Evolutionary conservation across 139 green algal species (phyloP).

Genomic region (Nannochloris sp.): DNA sequence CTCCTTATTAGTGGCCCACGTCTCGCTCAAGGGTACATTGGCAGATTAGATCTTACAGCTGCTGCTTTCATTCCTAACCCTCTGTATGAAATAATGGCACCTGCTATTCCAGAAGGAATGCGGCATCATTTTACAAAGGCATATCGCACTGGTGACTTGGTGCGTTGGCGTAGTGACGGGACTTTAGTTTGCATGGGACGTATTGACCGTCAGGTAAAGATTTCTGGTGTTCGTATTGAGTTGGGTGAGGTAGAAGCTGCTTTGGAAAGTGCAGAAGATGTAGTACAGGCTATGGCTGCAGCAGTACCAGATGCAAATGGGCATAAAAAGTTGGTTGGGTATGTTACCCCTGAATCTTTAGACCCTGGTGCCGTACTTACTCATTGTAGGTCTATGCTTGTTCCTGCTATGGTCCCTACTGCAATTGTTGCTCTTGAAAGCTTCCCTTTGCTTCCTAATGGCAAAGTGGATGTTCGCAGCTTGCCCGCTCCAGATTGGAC

Average conservation of each 20-base stretch:
- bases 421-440: not conserved
- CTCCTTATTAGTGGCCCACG: constrained; percentile 35
- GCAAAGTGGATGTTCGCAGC: not conserved
- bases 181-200: constrained; percentile 36
- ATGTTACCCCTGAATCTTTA: not conserved
- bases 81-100: not conserved
- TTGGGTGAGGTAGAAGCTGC: constrained; percentile 45
- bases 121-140: not conserved
- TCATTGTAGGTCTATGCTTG: not conserved
- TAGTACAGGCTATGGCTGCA: not conserved
- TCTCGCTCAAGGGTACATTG: constrained; percentile 30
- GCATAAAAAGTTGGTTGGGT: constrained; percentile 10
- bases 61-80: constrained; percentile 27
- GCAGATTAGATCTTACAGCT: constrained; percentile 24
- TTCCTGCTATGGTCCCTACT: not conserved
- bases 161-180: constrained; percentile 22
- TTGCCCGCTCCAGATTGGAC: not conserved
- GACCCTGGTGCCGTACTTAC: not conserved
- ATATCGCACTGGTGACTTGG: constrained; percentile 38
- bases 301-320: not conserved
- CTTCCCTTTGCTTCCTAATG: constrained; percentile 1
- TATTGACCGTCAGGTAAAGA: constrained; percentile 46
- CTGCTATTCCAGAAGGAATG: not conserved
- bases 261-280: constrained; percentile 1
- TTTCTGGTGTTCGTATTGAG: constrained; percentile 50